These are phyloP conservation scores for Malassezia sp. DNA, from an alignment of 1,284 basidiomycete species.

Conservation along the genomic window DNA sequence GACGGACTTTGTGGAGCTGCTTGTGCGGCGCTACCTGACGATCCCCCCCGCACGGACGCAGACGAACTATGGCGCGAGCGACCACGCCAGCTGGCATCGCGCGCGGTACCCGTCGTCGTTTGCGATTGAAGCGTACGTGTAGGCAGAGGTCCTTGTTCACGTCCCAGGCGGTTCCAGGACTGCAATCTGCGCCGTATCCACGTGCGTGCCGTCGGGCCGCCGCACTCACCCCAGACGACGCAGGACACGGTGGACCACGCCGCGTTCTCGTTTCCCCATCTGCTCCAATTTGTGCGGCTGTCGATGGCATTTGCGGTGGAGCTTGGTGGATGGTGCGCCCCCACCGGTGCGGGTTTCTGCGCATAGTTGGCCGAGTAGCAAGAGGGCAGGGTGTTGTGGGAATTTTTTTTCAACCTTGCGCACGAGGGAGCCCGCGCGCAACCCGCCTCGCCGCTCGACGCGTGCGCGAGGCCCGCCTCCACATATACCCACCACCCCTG, in stretches of 20 bases:
- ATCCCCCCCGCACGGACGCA: slow-evolving; percentile 50
- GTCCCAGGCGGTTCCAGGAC: slow-evolving; percentile 25
- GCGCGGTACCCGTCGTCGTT: slow-evolving; percentile 47
- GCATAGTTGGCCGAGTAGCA: too few relatives aligned
- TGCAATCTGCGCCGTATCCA: slow-evolving; percentile 35
- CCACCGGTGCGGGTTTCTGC: too few relatives aligned
- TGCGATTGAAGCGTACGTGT: slow-evolving; percentile 29
- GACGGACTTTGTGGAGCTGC: slow-evolving; percentile 63
- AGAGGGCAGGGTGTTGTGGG: too few relatives aligned
- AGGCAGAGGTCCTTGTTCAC: slow-evolving; percentile 9
- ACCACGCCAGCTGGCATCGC: slow-evolving; percentile 50
- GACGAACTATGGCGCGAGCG: slow-evolving; percentile 90
- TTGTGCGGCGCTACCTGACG: slow-evolving; percentile 58
- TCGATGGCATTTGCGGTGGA: slow-evolving; percentile 36
- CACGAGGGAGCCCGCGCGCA: too few relatives aligned
- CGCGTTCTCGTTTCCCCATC: slow-evolving; percentile 36
- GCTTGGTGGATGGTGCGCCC: slow-evolving; percentile 37
- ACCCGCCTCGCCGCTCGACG: too few relatives aligned
- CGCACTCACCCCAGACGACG: slow-evolving; percentile 13
- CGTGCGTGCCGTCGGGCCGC: slow-evolving; percentile 2
- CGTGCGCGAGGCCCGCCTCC: too few relatives aligned
- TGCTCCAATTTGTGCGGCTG: slow-evolving; percentile 36
- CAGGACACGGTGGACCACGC: slow-evolving; percentile 24
- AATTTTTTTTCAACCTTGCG: too few relatives aligned
- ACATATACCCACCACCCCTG: too few relatives aligned